Evolutionary conservation across 1,284 basidiomycete species (phyloP), one percentile per base, ranked within the genome.

Genomic region (Fomes fomentarius): DNA sequence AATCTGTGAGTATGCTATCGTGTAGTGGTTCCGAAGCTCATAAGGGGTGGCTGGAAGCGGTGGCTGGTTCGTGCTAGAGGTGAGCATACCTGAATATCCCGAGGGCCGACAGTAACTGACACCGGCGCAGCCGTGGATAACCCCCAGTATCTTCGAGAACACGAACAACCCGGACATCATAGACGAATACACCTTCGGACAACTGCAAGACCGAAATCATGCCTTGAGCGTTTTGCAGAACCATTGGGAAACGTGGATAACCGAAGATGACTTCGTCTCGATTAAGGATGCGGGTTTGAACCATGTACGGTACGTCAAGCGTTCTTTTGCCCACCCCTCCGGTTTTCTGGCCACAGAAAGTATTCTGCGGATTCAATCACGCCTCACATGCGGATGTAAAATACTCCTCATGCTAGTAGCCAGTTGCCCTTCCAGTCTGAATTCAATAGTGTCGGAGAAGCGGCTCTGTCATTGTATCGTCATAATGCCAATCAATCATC

Each of bases 221-320:
- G 84, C 84, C 0, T 64, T 74, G 22, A 64, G 66, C 7, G 74
- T 80, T 4, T 72, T 90, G n/a, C 66, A 76, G 57, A 71, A 78
- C 12, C 87, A 89, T 62, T 90, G 88, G 87, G 70, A 81, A 28
- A 84, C 84, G 61, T 91, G 87, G 87, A 86, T 88, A 52, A 87
- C 83, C 7, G 85, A 89, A 66, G 78, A 81, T 47, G 88, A 91
- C 64, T 88, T 91, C 63, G 65, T 66, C 17, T 79, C 77, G 15
- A 90, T 91, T 50, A 75, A 71, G 25, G 80, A 78, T n/a, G 88
- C 87, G 30, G 89, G 90, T 1, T 73, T 93, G 47, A 92, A 88
- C 64, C 89, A 91, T 66, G 89, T 93, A 55, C 82, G 86, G 84
- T 85, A 60, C 19, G 74, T 66, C 10, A n/a, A 1, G 11, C 11